phyloP scores from a whole-genome alignment of 2,329 filamentous ascomycete species.

The Thelonectria olida region DNA sequence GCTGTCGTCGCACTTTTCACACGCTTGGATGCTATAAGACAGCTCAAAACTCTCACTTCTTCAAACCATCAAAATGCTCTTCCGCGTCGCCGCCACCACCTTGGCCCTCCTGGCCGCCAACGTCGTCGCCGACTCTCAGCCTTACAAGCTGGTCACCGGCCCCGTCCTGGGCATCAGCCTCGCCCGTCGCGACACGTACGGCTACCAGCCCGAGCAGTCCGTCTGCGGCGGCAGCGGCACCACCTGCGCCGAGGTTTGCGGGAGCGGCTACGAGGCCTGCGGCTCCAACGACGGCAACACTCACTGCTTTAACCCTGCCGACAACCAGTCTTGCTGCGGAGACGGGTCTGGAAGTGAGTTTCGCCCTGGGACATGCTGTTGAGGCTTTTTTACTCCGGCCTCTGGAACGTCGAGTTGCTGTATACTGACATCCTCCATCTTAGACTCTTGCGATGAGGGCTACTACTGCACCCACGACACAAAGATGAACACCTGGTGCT shows the following conservation, averaged over 20 bases:
- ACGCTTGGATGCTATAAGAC: no score
- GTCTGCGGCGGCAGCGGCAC: slow-evolving; percentile 58
- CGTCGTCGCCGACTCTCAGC: slow-evolving; percentile 44
- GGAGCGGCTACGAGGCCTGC: slow-evolving; percentile 59
- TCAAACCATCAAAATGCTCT: slow-evolving; percentile 45
- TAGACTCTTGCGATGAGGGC: slow-evolving; percentile 68
- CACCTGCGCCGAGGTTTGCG: slow-evolving; percentile 66
- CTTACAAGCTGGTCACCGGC: slow-evolving; percentile 50
- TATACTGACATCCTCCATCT: slow-evolving; percentile 20
- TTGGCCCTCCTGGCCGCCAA: slow-evolving; percentile 47
- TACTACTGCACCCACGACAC: slow-evolving; percentile 71
- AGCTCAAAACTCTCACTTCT: neutral
- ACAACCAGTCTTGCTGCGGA: slow-evolving; percentile 65
- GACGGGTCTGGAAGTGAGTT: slow-evolving; percentile 65
- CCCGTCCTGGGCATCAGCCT: slow-evolving; percentile 52
- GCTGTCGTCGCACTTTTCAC: no score
- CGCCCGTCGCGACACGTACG: slow-evolving; percentile 54
- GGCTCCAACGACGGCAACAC: slow-evolving; percentile 57
- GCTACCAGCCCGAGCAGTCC: slow-evolving; percentile 59
- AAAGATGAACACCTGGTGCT: slow-evolving; percentile 65
- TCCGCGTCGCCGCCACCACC: slow-evolving; percentile 44
- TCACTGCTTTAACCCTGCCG: slow-evolving; percentile 66
- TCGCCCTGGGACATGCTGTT: neutral
- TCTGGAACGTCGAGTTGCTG: neutral
- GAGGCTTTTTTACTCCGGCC: neutral